Base-by-base conservation (phyloP, 768 basidiomycete species). In the Lactifluus subvellereus region DNA sequence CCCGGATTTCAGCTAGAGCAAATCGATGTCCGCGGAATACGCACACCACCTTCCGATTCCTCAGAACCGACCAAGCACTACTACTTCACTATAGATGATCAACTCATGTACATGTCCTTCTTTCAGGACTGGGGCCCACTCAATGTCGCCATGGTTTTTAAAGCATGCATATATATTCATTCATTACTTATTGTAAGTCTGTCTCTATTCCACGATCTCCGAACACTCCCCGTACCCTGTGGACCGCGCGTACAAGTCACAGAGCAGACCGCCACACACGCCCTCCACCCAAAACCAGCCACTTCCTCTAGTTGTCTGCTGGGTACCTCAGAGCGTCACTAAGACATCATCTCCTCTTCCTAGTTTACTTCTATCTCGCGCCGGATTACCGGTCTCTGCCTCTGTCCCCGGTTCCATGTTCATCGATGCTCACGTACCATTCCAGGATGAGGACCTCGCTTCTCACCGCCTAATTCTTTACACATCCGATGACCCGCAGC, bases 61-160 rank as follows among this genome's bases (percentile, higher is more conserved):
- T 84, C 87, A 27, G 89, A 93, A 69, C 88, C 89, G 67, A 84
- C 87, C 60, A 80, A 82, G 57, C 91, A 91, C 74, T 91, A 91
- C 76, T 96, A 88, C 77, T 94, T 96, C 78, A 91, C 89, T 60
- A 84, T 96, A 77, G 94, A 97, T 75, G 88, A 94, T 79, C 89
- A 93, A 67, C 81, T 97, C 42, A 81, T 89, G 68, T 97, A 97
- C 77, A 82, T 94, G 67, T 91, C 89, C 37, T 97, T 97, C 82
- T 95, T 89, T 73, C 87, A 93, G 72, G 94, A 97, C 74, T 95
- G 91, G 87, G 94, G 94, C 14, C 94, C 94, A 35, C 79, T 94
- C 58, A 94, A 94, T 72, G 80, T 94, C 43, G 87, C 89, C n/a
- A 91, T 90, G 89, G 89, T 94, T 37, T 94, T 92, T 78, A 92